phyloP scores from a whole-genome alignment of 2,329 filamentous ascomycete genomes.

The Colletotrichum sp. region DNA sequence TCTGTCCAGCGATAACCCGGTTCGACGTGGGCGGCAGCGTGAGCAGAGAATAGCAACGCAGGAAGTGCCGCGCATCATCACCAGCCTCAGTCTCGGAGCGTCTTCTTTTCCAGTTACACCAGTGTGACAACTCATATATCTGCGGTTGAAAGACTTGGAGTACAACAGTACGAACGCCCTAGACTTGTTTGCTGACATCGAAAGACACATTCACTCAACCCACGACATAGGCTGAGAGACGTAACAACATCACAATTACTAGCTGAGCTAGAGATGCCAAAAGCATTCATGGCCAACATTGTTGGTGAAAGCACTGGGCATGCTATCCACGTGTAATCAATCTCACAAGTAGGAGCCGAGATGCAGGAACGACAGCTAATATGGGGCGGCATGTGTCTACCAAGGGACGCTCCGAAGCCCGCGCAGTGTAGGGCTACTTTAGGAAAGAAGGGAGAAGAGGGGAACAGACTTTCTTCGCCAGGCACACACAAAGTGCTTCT shows the following conservation, averaged over 20 bases:
- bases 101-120: background rate
- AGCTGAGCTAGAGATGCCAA: background rate
- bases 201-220: accelerated
- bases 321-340: background rate
- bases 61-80: background rate
- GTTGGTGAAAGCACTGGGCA: background rate
- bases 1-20: background rate
- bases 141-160: background rate
- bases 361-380: conserved; percentile 10
- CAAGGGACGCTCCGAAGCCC: background rate
- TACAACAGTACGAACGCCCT: background rate
- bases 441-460: background rate
- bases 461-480: background rate
- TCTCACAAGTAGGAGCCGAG: background rate
- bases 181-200: background rate
- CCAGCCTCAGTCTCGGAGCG: background rate
- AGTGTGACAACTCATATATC: background rate
- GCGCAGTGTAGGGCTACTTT: background rate
- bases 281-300: background rate
- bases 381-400: background rate
- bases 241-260: background rate
- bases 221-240: background rate
- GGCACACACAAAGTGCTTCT: background rate
- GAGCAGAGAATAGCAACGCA: background rate
- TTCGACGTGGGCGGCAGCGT: background rate